phyloP scores from a whole-genome alignment of 1,284 basidiomycete genomes.

The Fomitopsis betulina region DNA sequence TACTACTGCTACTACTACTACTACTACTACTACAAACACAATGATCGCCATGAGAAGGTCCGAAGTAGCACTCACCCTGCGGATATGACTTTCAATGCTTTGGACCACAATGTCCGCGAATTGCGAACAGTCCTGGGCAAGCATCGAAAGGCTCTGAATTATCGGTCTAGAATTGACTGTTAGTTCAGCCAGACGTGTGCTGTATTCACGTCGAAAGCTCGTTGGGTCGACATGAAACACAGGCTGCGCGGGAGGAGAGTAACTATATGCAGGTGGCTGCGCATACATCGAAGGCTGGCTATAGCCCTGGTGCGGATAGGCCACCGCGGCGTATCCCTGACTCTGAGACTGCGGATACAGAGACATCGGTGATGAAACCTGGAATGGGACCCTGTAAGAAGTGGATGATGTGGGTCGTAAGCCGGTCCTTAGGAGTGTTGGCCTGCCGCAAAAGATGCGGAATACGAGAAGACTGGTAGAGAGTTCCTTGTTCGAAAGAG shows the following conservation, averaged over 20 bases:
- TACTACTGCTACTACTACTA: conserved; percentile 12
- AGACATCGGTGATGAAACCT: conserved; percentile 35
- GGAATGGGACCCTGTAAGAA: background rate
- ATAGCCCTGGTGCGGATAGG: conserved; percentile 40
- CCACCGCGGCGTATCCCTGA: conserved; percentile 35
- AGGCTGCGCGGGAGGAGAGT: conserved; percentile 29
- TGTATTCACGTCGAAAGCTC: conserved; percentile 80
- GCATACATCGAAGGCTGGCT: conserved; percentile 31
- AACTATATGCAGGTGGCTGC: conserved; percentile 38
- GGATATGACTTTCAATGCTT: conserved; percentile 85
- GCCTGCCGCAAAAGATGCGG: conserved; percentile 5
- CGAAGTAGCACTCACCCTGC: conserved; percentile 64
- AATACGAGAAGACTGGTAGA: conserved; percentile 2
- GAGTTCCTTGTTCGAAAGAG: conserved; percentile 10
- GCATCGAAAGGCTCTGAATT: conserved; percentile 92
- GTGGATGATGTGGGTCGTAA: background rate
- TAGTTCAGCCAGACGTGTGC: conserved; percentile 74
- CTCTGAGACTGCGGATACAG: conserved; percentile 45
- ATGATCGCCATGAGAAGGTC: conserved; percentile 4
- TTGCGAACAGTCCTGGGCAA: conserved; percentile 84
- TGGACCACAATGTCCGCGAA: conserved; percentile 82
- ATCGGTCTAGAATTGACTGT: conserved; percentile 95
- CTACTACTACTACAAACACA: conserved; percentile 18
- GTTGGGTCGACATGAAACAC: conserved; percentile 61
- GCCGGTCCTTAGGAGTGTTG: background rate